A percentile compares a stretch with the other conserved stretches of the same genome.
phyloP scores from a whole-genome alignment of 2,329 filamentous ascomycete genomes.

The Biscogniauxia sp. region DNA sequence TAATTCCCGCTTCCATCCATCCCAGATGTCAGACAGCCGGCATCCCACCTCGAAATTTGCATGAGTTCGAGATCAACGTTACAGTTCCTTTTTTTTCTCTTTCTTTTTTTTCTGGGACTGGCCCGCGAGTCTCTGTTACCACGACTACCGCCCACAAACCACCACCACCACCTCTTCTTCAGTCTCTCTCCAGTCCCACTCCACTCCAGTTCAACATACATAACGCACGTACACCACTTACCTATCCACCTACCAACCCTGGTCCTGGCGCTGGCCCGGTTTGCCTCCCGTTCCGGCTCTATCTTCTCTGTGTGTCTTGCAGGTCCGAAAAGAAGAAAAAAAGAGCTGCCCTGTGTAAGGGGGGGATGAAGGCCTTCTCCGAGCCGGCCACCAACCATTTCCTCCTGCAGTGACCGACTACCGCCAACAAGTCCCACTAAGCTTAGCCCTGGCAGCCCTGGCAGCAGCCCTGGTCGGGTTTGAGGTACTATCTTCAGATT shows the following conservation, averaged over 20 bases:
- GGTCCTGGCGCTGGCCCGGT: background rate
- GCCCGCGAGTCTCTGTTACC: constrained; percentile 2
- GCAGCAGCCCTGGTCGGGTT: background rate
- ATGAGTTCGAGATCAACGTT: constrained; percentile 27
- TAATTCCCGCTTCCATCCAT: constrained; percentile 1
- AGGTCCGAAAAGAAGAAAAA: background rate
- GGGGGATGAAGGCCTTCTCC: background rate
- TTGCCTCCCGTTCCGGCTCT: background rate
- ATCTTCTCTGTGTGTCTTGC: background rate
- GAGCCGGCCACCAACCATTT: background rate
- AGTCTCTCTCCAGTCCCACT: constrained; percentile 1
- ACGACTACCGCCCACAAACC: background rate
- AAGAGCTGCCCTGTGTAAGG: background rate
- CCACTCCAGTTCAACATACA: background rate
- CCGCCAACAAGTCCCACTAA: background rate
- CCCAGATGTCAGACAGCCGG: constrained; percentile 14
- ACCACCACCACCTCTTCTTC: too few species aligned
- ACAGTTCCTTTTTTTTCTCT: constrained; percentile 11
- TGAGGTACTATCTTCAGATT: background rate
- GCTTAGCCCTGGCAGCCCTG: background rate
- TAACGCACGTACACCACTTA: background rate
- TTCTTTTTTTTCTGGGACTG: constrained; percentile 4
- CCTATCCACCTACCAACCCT: background rate
- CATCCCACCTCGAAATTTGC: constrained; percentile 17
- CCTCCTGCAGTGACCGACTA: background rate